Percentiles rank a stretch among this genome's conserved stretches.
phyloP scores from a whole-genome alignment of 352 stramenopile species.

The Pythium brachiatum region DNA sequence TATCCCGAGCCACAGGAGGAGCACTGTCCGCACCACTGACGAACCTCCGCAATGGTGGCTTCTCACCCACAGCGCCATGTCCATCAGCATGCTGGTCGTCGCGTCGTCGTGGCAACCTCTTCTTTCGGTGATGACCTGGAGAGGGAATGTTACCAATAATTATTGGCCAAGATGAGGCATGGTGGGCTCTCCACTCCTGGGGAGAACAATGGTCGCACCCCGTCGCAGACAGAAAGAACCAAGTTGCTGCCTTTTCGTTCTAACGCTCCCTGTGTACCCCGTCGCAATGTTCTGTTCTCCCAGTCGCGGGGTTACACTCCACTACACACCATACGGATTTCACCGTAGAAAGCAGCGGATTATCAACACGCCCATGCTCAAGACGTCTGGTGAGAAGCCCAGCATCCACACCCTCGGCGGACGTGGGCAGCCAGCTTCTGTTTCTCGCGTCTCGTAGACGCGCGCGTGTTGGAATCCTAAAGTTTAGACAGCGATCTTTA shows the following conservation, averaged over 20 bases:
- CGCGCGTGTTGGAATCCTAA: no score
- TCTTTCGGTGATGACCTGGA: neutral
- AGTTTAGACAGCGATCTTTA: no score
- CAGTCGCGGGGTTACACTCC: neutral
- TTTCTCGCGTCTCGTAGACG: neutral
- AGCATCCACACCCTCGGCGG: neutral
- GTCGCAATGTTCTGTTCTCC: neutral
- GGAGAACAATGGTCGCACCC: neutral
- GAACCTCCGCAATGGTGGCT: conserved; percentile 1
- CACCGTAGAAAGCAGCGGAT: no score
- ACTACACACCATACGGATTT: neutral
- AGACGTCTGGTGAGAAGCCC: neutral
- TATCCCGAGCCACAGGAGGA: conserved; percentile 6
- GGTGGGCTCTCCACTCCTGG: no score
- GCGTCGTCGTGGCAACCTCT: neutral
- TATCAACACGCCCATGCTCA: neutral
- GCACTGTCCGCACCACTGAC: conserved; percentile 1
- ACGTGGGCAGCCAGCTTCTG: neutral
- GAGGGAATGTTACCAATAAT: neutral
- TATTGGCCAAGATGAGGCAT: neutral
- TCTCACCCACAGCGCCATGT: neutral
- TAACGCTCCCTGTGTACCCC: neutral
- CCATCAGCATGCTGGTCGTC: neutral
- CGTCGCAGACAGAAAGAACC: no score
- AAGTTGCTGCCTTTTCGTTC: neutral